Conservation (phyloP, 2,329 filamentous ascomycete species). For the Ceratocystis papillata region DNA sequence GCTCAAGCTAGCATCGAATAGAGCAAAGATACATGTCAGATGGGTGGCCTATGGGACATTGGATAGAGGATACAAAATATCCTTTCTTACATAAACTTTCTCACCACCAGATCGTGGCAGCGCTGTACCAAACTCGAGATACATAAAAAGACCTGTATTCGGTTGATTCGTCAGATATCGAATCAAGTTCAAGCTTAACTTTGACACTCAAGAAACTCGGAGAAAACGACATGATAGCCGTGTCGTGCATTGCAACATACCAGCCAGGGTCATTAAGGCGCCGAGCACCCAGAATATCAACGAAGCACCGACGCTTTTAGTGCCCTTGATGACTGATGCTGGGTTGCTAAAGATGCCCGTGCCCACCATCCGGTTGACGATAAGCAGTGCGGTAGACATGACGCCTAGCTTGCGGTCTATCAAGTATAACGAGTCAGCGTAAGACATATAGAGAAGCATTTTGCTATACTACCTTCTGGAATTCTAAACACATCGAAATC, state of each 20-base stretch:
- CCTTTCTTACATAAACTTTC: slow-evolving; percentile 44
- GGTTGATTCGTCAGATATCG: no score
- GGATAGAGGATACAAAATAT: not conserved
- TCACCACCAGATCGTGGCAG: slow-evolving; percentile 53
- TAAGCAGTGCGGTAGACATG: slow-evolving; percentile 42
- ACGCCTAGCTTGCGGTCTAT: slow-evolving; percentile 22
- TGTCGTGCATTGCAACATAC: not conserved
- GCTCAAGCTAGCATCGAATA: slow-evolving; percentile 37
- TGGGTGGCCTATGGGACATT: not conserved
- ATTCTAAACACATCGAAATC: slow-evolving; percentile 21
- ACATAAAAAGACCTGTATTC: slow-evolving; percentile 48
- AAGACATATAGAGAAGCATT: not conserved
- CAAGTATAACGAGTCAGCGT: not conserved
- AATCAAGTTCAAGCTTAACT: no score
- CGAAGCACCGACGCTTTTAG: slow-evolving; percentile 39
- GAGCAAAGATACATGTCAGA: not conserved
- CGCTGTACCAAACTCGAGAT: slow-evolving; percentile 52
- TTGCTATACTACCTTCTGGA: slow-evolving; percentile 17
- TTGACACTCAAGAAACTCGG: no score
- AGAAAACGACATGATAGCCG: no score
- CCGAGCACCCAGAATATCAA: slow-evolving; percentile 28
- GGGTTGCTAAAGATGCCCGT: slow-evolving; percentile 49
- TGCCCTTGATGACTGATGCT: slow-evolving; percentile 42
- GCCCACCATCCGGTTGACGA: slow-evolving; percentile 50
- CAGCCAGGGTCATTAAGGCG: slow-evolving; percentile 18